These are phyloP conservation scores for Botrytis fabae DNA, from an alignment of 2,329 filamentous ascomycete species.

Conservation along the genomic window DNA sequence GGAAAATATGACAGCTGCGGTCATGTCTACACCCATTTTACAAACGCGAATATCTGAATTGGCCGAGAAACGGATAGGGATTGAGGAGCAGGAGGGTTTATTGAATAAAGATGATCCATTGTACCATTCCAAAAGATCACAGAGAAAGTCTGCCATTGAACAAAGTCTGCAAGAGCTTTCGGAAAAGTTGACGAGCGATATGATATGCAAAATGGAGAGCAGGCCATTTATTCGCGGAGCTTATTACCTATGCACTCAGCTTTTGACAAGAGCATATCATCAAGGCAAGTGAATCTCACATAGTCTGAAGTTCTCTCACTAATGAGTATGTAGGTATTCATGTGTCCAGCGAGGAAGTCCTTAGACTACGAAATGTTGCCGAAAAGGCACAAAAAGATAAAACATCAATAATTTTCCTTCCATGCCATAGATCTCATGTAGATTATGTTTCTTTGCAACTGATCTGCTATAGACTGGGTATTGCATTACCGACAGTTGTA, in stretches of 20 bases:
- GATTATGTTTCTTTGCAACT: slow-evolving; percentile 95
- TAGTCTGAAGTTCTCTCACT: neutral
- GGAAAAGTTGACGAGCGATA: slow-evolving; percentile 83
- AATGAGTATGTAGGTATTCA: slow-evolving; percentile 63
- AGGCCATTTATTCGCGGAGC: slow-evolving; percentile 88
- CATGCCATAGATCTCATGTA: slow-evolving; percentile 91
- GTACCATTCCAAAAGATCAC: slow-evolving; percentile 53
- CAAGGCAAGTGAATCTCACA: slow-evolving; percentile 58
- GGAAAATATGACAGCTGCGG: slow-evolving; percentile 80
- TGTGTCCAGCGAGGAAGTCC: slow-evolving; percentile 89
- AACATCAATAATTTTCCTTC: slow-evolving; percentile 93
- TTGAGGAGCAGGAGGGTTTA: slow-evolving; percentile 76
- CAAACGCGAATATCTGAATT: slow-evolving; percentile 73
- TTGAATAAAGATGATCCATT: slow-evolving; percentile 58
- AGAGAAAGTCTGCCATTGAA: slow-evolving; percentile 65
- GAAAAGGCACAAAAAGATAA: slow-evolving; percentile 81
- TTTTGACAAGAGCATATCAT: slow-evolving; percentile 90
- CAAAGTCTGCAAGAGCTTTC: slow-evolving; percentile 75
- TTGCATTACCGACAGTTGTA: slow-evolving; percentile 87
- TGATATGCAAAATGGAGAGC: slow-evolving; percentile 99
- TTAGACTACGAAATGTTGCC: slow-evolving; percentile 78
- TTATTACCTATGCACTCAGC: slow-evolving; percentile 85
- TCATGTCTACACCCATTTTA: slow-evolving; percentile 75
- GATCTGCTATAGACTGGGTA: slow-evolving; percentile 89
- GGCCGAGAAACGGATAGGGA: slow-evolving; percentile 69